A percentile compares a stretch with the other conserved stretches of the same genome.
phyloP scores from a whole-genome alignment of 2,329 filamentous ascomycete genomes.

The Curvularia sp. region DNA sequence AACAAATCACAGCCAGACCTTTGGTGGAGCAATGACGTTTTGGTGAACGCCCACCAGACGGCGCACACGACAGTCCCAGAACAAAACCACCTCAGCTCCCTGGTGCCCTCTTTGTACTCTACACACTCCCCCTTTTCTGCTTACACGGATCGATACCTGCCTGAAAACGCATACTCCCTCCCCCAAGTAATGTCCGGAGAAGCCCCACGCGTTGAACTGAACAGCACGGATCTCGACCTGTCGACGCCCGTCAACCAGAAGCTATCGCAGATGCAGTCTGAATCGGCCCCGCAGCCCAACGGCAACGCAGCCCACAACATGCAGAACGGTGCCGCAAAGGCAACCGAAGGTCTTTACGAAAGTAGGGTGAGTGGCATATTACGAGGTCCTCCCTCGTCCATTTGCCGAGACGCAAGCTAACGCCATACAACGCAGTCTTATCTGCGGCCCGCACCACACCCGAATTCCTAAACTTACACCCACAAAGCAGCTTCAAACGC shows the following conservation, averaged over 20 bases:
- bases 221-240: slow-evolving; percentile 36
- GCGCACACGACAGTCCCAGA: slow-evolving; percentile 28
- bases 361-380: slow-evolving; percentile 53
- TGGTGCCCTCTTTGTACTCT: not conserved
- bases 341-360: slow-evolving; percentile 49
- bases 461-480: slow-evolving; percentile 38
- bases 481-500: slow-evolving; percentile 57
- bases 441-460: slow-evolving; percentile 46
- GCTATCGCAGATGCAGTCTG: slow-evolving; percentile 26
- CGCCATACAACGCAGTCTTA: slow-evolving; percentile 47
- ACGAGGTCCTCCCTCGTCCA: slow-evolving; percentile 33
- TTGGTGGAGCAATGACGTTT: slow-evolving; percentile 19
- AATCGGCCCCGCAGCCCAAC: slow-evolving; percentile 27
- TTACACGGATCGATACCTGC: slow-evolving; percentile 6
- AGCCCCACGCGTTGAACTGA: slow-evolving; percentile 43
- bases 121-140: not conserved
- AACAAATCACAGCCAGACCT: slow-evolving; percentile 16
- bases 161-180: not conserved
- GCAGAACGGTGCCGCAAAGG: slow-evolving; percentile 37
- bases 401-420: slow-evolving; percentile 48
- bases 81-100: slow-evolving; percentile 14
- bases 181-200: slow-evolving; percentile 38
- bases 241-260: slow-evolving; percentile 32
- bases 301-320: slow-evolving; percentile 27
- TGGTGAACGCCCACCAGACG: slow-evolving; percentile 19